phyloP scores from a whole-genome alignment of 2,329 filamentous ascomycete species.

The Beauveria australis region DNA sequence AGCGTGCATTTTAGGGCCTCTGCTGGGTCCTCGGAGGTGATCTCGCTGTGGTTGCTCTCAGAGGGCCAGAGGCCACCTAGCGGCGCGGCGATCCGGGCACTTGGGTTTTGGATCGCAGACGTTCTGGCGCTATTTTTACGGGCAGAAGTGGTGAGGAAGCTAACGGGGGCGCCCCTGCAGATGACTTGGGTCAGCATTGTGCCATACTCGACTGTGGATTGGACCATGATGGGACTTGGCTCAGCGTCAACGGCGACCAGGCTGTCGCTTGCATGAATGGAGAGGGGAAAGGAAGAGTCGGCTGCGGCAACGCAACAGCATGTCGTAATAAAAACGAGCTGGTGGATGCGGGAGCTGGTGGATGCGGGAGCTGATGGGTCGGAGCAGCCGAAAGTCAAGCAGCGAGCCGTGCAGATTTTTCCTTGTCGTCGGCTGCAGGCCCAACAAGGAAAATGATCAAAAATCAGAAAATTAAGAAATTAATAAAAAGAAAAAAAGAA shows the following conservation, averaged over 20 bases:
- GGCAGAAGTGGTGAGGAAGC: not conserved
- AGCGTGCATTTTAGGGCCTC: not conserved
- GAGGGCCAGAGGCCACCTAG: not conserved
- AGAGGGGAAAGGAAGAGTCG: not conserved
- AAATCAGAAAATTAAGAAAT: too few species aligned
- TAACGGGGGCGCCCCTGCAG: slow-evolving; percentile 1
- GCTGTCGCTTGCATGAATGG: not conserved
- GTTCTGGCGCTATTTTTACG: not conserved
- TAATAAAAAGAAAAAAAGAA: not conserved
- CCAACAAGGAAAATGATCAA: not conserved
- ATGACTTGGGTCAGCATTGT: not conserved
- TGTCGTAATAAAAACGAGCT: not conserved
- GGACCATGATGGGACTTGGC: not conserved
- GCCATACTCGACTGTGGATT: not conserved
- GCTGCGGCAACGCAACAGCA: not conserved
- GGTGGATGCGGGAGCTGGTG: not conserved
- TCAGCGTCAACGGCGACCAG: not conserved
- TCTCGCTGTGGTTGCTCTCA: not conserved
- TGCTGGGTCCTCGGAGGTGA: not conserved
- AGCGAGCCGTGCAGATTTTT: not conserved
- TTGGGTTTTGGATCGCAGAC: slow-evolving; percentile 1
- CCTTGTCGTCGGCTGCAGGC: not conserved
- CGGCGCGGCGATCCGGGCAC: slow-evolving; percentile 4
- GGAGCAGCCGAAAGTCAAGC: not conserved
- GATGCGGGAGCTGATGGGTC: not conserved